Evolutionary conservation across 169 alveolate species (phyloP), one percentile per base, ranked within the genome.

Genomic region (Hepatocystis sp.): DNA sequence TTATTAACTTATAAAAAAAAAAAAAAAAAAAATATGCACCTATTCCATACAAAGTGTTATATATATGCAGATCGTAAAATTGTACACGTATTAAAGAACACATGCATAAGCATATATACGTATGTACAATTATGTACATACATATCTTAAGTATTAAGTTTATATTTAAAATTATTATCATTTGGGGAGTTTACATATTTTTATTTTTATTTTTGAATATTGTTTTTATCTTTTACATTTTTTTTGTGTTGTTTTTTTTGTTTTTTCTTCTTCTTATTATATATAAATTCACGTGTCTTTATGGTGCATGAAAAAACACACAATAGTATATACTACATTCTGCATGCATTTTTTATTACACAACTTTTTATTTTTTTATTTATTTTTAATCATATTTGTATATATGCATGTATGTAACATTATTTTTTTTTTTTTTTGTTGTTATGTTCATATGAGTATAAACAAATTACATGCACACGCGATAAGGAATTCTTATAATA

Each of bases 291-390:
- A 67, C 36, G 67, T 52, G 40, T 67, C 52, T 67, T 67, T 67
- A 32, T 67, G 64, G 60, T 58, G 65, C 85, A 67, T 55, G 67
- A 55, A 51, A 67, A 51, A 66, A 67, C 85, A 67, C 85, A 51
- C 52, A 51, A 66, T 51, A 34, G 52, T 51, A n/a, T 19, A 23
- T 19, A 8, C 25, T 13, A 44, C 84, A 67, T 58, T 52, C 44
- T 67, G 85, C 85, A 67, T 67, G 85, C 85, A 67, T 27, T 8
- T 46, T 44, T 40, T 15, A 19, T 51, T 15, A 67, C 36, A 8
- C 27, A 67, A 23, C 49, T 67, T 67, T 67, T 21, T 67, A 25
- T 23, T 40, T 19, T 51, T 30, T 4, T 21, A 13, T 10, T 52
- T 13, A 10, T 52, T 30, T 15, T 15, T 52, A 15, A n/a, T 30